Evolutionary conservation across 495 filamentous ascomycete species (phyloP).

Genomic region (Trichoderma gamsii): DNA sequence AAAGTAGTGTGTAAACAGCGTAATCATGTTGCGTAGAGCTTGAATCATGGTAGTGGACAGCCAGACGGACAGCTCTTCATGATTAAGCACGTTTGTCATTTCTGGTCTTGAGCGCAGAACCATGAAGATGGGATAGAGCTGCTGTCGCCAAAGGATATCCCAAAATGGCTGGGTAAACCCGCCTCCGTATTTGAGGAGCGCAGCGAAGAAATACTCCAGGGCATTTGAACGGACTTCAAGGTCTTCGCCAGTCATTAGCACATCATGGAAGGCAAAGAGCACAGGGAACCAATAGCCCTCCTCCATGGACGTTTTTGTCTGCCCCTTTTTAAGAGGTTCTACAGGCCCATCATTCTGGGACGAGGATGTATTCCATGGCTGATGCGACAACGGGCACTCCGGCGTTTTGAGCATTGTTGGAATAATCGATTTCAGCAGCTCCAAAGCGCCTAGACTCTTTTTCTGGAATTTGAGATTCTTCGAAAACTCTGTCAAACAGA

Average conservation of each 20-base stretch:
- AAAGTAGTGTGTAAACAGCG: constrained; percentile 96
- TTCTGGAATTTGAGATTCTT: constrained; percentile 98
- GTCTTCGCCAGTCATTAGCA: constrained; percentile 98
- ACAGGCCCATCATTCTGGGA: constrained; percentile 15
- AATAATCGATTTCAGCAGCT: constrained; percentile 84
- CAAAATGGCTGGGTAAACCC: constrained; percentile 93
- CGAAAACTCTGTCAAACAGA: constrained; percentile 95
- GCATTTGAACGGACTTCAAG: constrained; percentile 95
- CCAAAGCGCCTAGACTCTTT: constrained; percentile 93
- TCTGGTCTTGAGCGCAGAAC: constrained; percentile 92
- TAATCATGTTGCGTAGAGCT: constrained; percentile 95
- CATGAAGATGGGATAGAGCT: constrained; percentile 97
- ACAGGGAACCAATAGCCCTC: constrained; percentile 99
- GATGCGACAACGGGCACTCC: constrained; percentile 77
- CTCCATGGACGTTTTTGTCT: constrained; percentile 66
- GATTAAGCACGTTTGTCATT: constrained; percentile 86
- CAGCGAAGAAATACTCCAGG: constrained; percentile 92
- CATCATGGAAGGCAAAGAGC: constrained; percentile 96
- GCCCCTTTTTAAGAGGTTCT: constrained; percentile 26
- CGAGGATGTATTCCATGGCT: constrained; percentile 30
- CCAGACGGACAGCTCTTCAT: constrained; percentile 98
- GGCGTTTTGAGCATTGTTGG: constrained; percentile 92
- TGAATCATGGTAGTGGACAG: constrained; percentile 99
- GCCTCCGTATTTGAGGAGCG: constrained; percentile 79
- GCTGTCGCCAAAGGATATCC: constrained; percentile 95